Base-by-base conservation (phyloP, 805 yeast genomes). In the Candida pini region DNA sequence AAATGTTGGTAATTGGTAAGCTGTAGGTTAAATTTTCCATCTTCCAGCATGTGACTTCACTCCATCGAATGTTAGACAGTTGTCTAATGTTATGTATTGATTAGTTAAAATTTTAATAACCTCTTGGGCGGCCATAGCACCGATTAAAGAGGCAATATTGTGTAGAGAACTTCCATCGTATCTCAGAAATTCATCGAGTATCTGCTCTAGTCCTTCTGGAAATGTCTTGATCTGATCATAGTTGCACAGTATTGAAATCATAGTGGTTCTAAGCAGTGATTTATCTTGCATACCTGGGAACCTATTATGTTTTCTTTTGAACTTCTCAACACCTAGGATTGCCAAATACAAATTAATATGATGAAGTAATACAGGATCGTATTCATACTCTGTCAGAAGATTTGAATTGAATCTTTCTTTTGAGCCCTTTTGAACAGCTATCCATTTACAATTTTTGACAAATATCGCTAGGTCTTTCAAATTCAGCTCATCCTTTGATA, bases 91-190 rank as follows among this genome's bases (percentile, higher is more conserved):
- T 5, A 81, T 67, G 46, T 86, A 88, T 56, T 90, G 97, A 24
- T 73, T 71, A 2, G 95, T 86, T 17, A 84, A 47, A 3, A 73
- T 40, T 59, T 92, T 90, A 33, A 86, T 65, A 4, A 74, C 77
- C 53, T 90, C 98, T 53, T 90, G 96, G 3, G 87, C 80, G 0
- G 76, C 88, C 9, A 89, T 63, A 0, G 96, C 97, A 2, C 96
- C 97, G 44, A 85, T 63, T 4, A 86, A 57, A 4, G 95, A 68
- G 15, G 81, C 62, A 12, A 76, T 67, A 46, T 81, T 81, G 41
- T 76, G 79, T 10, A 75, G 33, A 42, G 73, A 76, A 1, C 47
- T 39, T 4, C 73, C 73, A 5, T 64, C 53, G 6, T 56, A 45
- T 38, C 72, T 43, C 4, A 61, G 38, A 32, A 78, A 53, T 38